A percentile compares a stretch with the other conserved stretches of the same genome.
Conservation (phyloP, 2,329 filamentous ascomycete genomes). For the Malbranchea zuffiana region DNA sequence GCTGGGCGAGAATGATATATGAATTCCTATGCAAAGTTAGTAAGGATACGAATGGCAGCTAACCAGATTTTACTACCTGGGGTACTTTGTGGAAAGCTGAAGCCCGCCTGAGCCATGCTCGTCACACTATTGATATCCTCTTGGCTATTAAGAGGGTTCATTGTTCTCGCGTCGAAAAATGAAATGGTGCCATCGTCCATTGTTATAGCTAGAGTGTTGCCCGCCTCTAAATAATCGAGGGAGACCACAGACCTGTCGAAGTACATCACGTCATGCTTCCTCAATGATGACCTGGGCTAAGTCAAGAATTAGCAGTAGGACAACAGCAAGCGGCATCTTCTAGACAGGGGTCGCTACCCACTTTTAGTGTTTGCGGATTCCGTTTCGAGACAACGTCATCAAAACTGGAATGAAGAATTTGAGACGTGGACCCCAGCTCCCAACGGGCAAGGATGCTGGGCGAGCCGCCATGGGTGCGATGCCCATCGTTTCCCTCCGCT, state of each 20-base stretch:
- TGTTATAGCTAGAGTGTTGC: slow-evolving; percentile 59
- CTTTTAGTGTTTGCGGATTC: slow-evolving; percentile 39
- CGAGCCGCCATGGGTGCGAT: slow-evolving; percentile 48
- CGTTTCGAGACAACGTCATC: slow-evolving; percentile 61
- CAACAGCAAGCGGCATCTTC: background rate
- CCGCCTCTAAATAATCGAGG: slow-evolving; percentile 57
- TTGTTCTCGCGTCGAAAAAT: slow-evolving; percentile 63
- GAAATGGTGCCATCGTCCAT: slow-evolving; percentile 74
- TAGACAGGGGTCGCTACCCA: slow-evolving; percentile 16
- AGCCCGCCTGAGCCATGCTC: slow-evolving; percentile 66
- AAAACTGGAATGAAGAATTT: slow-evolving; percentile 62
- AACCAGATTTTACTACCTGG: slow-evolving; percentile 40
- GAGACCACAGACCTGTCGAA: slow-evolving; percentile 61
- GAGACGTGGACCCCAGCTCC: slow-evolving; percentile 59
- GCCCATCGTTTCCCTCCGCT: slow-evolving; percentile 38
- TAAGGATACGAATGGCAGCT: background rate
- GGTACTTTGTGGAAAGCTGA: slow-evolving; percentile 55
- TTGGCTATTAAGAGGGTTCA: slow-evolving; percentile 57
- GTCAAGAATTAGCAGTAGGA: background rate
- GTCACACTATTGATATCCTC: slow-evolving; percentile 55
- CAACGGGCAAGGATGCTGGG: slow-evolving; percentile 72
- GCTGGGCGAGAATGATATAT: slow-evolving; percentile 36
- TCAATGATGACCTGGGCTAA: slow-evolving; percentile 44
- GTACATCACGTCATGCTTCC: slow-evolving; percentile 55
- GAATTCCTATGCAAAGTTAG: slow-evolving; percentile 21